A percentile compares a stretch with the other conserved stretches of the same genome.
Conservation (phyloP, 2,329 filamentous ascomycete species). For the Botrytis fabae region DNA sequence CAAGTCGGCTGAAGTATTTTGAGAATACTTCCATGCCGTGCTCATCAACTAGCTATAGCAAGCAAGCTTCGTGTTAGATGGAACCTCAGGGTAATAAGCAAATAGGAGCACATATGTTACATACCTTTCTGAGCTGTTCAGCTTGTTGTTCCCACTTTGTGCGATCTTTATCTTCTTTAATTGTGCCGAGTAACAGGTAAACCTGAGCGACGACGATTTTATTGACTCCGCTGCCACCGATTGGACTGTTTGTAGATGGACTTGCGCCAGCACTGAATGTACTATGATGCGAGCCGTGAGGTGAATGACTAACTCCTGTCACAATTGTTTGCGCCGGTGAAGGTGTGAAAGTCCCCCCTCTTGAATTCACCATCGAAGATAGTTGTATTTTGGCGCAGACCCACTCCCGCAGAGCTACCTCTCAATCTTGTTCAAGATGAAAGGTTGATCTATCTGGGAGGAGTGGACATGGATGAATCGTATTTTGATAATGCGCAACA, state of each 20-base stretch:
- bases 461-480: conserved; percentile 36
- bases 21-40: conserved; percentile 99
- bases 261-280: conserved; percentile 42
- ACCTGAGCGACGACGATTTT: conserved; percentile 96
- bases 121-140: conserved; percentile 88
- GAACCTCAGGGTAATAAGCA: conserved; percentile 15
- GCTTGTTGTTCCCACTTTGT: conserved; percentile 90
- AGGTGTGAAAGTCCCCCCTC: conserved; percentile 43
- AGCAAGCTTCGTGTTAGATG: conserved; percentile 13
- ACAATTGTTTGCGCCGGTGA: conserved; percentile 42
- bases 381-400: conserved; percentile 40
- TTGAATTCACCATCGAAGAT: conserved; percentile 44
- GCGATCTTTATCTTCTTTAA: conserved; percentile 90
- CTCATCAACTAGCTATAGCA: conserved; percentile 79
- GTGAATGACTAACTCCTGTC: conserved; percentile 42
- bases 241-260: conserved; percentile 44
- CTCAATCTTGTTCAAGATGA: conserved; percentile 40
- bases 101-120: conserved; percentile 32
- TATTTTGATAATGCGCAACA: conserved; percentile 14
- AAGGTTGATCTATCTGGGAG: conserved; percentile 40
- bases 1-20: conserved; percentile 90
- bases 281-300: conserved; percentile 50
- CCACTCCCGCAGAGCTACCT: conserved; percentile 42
- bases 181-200: conserved; percentile 87
- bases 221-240: conserved; percentile 64